A percentile compares a stretch with the other conserved stretches of the same genome.
Conservation (phyloP, 331 rosid species). For the Quercus tomentella region DNA sequence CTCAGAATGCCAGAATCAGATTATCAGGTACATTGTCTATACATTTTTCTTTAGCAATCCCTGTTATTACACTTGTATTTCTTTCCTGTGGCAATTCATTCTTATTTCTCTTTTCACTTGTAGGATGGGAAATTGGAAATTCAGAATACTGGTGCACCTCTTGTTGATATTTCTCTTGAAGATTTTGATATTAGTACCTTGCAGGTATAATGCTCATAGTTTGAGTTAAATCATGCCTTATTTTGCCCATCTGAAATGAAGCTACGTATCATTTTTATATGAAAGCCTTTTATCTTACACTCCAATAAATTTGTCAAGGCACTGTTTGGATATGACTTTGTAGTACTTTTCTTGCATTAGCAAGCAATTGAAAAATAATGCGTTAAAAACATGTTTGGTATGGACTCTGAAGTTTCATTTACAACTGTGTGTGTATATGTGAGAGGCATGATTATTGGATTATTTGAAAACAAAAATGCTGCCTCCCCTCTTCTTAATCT, state of each 20-base stretch:
- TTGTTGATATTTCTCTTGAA: slow-evolving; percentile 19
- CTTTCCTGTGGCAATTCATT: slow-evolving; percentile 6
- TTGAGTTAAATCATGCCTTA: not conserved
- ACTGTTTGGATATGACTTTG: not conserved
- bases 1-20: slow-evolving; percentile 28
- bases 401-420: not conserved
- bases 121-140: slow-evolving; percentile 30
- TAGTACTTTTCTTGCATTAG: not conserved
- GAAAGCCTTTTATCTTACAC: not conserved
- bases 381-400: not conserved
- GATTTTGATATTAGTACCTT: slow-evolving; percentile 37
- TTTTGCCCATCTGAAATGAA: not conserved
- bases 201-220: slow-evolving; percentile 21
- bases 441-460: not conserved
- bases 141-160: slow-evolving; percentile 28
- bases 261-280: not conserved
- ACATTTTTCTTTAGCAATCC: not conserved
- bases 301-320: not conserved
- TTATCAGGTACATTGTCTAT: slow-evolving; percentile 26
- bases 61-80: not conserved
- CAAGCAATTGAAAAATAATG: not conserved
- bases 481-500: not conserved
- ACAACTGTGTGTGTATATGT: no score
- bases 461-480: not conserved
- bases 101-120: slow-evolving; percentile 9